Conservation (phyloP, 768 basidiomycete species). For the Cystofilobasidium ferigula region DNA sequence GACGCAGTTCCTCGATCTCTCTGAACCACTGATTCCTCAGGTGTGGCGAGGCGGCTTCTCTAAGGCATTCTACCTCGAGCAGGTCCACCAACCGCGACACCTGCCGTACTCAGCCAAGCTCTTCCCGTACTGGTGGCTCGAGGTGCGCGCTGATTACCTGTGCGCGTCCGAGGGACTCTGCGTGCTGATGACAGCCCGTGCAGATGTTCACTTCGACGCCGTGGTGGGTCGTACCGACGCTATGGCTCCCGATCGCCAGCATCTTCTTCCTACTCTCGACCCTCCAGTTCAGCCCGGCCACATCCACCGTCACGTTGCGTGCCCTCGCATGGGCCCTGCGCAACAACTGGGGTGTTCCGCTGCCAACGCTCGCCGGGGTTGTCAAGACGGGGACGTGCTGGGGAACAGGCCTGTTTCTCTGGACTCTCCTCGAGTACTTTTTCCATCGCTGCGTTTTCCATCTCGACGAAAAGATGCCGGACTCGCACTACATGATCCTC, state of each 20-base stretch:
- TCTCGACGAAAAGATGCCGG: slow-evolving; percentile 74
- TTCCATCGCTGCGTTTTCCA: slow-evolving; percentile 97
- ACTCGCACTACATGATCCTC: slow-evolving; percentile 61
- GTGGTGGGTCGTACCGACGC: slow-evolving; percentile 83
- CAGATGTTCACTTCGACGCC: slow-evolving; percentile 69
- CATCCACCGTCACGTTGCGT: slow-evolving; percentile 30
- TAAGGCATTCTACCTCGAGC: slow-evolving; percentile 89
- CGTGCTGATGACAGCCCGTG: background rate
- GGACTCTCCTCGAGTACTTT: slow-evolving; percentile 53
- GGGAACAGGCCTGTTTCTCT: background rate
- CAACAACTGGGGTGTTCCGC: background rate
- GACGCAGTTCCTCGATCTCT: slow-evolving; percentile 82
- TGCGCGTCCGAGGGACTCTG: background rate
- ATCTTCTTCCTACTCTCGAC: slow-evolving; percentile 72
- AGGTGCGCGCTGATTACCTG: slow-evolving; percentile 45
- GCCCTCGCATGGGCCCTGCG: background rate
- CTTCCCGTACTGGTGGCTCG: slow-evolving; percentile 56
- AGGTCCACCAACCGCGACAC: slow-evolving; percentile 93
- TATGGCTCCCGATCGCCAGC: slow-evolving; percentile 78
- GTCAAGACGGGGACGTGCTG: background rate
- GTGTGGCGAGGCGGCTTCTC: slow-evolving; percentile 80
- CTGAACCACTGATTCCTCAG: slow-evolving; percentile 70
- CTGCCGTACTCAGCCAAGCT: slow-evolving; percentile 69
- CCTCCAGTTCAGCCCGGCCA: slow-evolving; percentile 46
- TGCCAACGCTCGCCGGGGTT: background rate